phyloP scores from a whole-genome alignment of 169 alveolate genomes.

The Cryptosporidium ryanae region DNA sequence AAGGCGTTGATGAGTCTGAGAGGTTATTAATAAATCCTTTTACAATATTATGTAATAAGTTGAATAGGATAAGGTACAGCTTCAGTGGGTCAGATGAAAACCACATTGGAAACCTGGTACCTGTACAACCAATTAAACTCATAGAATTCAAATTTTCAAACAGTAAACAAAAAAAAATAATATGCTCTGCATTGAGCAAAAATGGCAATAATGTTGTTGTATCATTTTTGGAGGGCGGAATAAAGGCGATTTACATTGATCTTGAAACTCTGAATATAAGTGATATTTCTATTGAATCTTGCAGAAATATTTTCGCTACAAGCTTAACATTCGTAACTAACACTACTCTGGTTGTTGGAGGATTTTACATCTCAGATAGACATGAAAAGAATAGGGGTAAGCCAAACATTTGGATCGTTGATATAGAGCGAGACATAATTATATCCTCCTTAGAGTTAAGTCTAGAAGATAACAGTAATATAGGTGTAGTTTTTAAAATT shows the following conservation, averaged over 20 bases:
- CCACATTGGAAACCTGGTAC: constrained; percentile 11
- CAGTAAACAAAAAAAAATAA: background rate
- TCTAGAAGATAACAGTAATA: background rate
- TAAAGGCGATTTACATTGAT: constrained; percentile 38
- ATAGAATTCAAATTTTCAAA: constrained; percentile 48
- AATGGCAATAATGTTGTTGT: constrained; percentile 42
- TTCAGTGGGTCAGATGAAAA: background rate
- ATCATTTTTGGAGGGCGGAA: constrained; percentile 40
- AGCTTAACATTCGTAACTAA: constrained; percentile 40
- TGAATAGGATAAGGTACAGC: constrained; percentile 9
- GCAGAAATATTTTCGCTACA: constrained; percentile 8
- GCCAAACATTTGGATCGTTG: constrained; percentile 46
- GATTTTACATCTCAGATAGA: constrained; percentile 5
- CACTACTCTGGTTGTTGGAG: constrained; percentile 47
- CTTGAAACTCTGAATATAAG: constrained; percentile 30
- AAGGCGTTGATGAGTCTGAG: background rate
- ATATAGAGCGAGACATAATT: constrained; percentile 50
- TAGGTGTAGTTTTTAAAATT: constrained; percentile 12
- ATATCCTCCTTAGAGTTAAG: constrained; percentile 15
- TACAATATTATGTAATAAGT: constrained; percentile 10
- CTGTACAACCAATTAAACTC: constrained; percentile 63
- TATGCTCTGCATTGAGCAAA: constrained; percentile 24
- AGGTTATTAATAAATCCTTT: constrained; percentile 30
- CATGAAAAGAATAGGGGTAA: background rate
- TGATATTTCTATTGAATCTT: constrained; percentile 38